A percentile compares a stretch with the other conserved stretches of the same genome.
These are phyloP conservation scores for Umbelopsis sp. DNA, from an alignment of 192 early-diverging fungal genomes.

Conservation along the genomic window DNA sequence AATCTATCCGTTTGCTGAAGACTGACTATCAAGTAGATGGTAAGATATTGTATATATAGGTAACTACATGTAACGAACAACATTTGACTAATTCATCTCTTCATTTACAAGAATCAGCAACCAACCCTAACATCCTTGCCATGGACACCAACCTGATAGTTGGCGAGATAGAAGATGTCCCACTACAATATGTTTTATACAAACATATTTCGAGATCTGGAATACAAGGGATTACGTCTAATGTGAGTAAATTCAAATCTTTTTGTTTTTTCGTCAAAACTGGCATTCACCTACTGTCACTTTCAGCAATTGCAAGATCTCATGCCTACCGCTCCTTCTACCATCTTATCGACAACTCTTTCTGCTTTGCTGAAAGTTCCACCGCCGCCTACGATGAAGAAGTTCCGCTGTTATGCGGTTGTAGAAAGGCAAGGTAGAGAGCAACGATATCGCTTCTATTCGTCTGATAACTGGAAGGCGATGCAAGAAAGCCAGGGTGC, in stretches of 20 bases:
- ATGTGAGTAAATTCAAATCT: neutral
- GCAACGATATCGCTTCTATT: neutral
- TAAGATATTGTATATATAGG: neutral
- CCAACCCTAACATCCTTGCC: neutral
- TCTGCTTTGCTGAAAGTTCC: neutral
- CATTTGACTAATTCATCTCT: neutral
- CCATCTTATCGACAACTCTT: neutral
- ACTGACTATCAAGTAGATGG: neutral
- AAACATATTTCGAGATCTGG: neutral
- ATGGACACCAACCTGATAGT: neutral
- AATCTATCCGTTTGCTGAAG: neutral
- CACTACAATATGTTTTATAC: neutral
- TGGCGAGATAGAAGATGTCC: neutral
- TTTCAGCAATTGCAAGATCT: neutral
- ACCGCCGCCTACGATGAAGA: neutral
- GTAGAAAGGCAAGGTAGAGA: neutral
- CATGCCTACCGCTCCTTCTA: neutral
- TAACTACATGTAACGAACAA: neutral
- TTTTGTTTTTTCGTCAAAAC: neutral
- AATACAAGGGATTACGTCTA: neutral
- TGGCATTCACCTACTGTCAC: neutral
- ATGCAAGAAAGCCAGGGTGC: neutral
- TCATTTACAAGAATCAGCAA: neutral
- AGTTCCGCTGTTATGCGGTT: neutral
- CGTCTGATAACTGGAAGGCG: neutral